Base-by-base conservation (phyloP, 805 yeast species). In the Candida sanyiensis region DNA sequence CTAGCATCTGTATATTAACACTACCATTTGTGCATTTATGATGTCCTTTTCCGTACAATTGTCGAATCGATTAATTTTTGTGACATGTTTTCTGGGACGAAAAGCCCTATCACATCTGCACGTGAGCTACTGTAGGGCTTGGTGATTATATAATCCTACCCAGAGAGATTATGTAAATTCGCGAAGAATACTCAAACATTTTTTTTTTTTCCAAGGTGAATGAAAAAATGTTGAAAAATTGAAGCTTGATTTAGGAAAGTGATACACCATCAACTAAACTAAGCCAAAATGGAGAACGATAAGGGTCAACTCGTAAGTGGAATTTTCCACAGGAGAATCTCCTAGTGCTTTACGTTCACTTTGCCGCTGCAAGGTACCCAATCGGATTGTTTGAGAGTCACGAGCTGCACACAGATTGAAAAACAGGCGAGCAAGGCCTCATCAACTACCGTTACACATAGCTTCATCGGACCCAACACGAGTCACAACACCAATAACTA, bases 271-370 rank as follows among this genome's bases (percentile, higher is more conserved):
- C 40, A 22, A 24, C 22, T 43, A 46, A 54, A 45, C 29, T 37
- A 61, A 64, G 65, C 58, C 83, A 87, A 73, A 67, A 90, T 90
- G 98, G 97, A 90, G 83, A 90, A 93, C 98, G 97, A 93, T 73
- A 88, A 86, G 80, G 97, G 98, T 74, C 95, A 88, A 80, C 82
- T 88, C 76, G 97, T 87, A 85, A 73, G 96, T 86, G 24, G 30
- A 33, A 30, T 15, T 28, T 27, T 26, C n/a, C n/a, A n/a, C 7
- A 33, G 22, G 16, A 15, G 28, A 23, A 18, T 17, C 18, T 17
- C 23, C 18, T 16, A 27, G 15, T 22, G 20, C 16, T 8, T n/a
- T 28, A 22, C n/a, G 28, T 20, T 22, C 11, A 13, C 22, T 22
- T 27, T 11, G 16, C 3, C 13, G 29, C 18, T 27, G 6, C 18